Base-by-base conservation (phyloP, 805 yeast genomes). In the Helenozyma rhizophorensis region DNA sequence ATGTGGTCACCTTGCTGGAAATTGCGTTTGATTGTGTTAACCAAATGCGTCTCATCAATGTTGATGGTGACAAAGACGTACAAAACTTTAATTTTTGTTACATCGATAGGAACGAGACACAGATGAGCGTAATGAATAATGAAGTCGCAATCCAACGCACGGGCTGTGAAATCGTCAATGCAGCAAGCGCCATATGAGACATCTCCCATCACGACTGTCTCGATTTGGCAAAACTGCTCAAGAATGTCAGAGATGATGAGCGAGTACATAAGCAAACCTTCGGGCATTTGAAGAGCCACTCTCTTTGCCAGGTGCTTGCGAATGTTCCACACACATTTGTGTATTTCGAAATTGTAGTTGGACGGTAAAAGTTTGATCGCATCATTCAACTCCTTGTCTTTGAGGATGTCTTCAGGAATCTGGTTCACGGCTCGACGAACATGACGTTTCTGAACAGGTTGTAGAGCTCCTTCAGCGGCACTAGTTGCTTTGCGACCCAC, bases 171-270 rank as follows among this genome's bases (percentile, higher is more conserved):
- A 53, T 93, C 98, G 56, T 93, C 98, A 28, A 93, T 88, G 61
- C 98, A 93, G 56, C 98, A 93, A 0, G 98, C 98, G 26, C 98
- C 98, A 52, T 93, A 93, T 0, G 97, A 86, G 0, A 93, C 98
- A 57, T 93, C 98, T 2, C 98, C 98, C 98, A 93, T 93, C 2
- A 90, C 93, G 1, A 93, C 68, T 0, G 89, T 84, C 51, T 89
- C 96, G 33, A 83, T 87, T 2, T 65, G 60, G 55, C 97, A 89
- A 48, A 93, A 90, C 57, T 89, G 96, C 51, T 87, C 95, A 22
- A 93, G 55, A 15, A 93, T 90, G 59, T 93, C 98, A 4, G 95
- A 74, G n/a, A 93, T 76, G 23, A 93, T 74, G 39, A 95, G 70
- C 0, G 97, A 80, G 54, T 89, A 93, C 1, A 93, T 84, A 30